Evolutionary conservation across 192 early-diverging fungal species (phyloP).

Genomic region (Bifiguratus adelaidae): DNA sequence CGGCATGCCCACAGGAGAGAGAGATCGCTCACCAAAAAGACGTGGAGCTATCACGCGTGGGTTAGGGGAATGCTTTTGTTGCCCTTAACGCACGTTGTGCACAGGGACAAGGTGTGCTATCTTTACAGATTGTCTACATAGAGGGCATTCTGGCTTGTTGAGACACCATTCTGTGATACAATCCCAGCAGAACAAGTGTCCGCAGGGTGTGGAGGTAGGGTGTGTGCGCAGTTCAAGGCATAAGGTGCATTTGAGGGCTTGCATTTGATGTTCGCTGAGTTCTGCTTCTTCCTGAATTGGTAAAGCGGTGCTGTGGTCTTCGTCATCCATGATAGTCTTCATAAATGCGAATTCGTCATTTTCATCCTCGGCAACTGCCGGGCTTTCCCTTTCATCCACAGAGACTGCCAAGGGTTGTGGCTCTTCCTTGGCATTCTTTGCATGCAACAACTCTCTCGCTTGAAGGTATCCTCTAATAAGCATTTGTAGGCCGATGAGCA

Average conservation of each 20-base stretch:
- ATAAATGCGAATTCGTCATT: conserved; percentile 13
- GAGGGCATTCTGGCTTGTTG: conserved; percentile 87
- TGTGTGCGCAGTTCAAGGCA: conserved; percentile 68
- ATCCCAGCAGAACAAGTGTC: conserved; percentile 93
- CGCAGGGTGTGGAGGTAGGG: conserved; percentile 83
- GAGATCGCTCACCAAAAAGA: too few species aligned
- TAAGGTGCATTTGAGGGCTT: conserved; percentile 69
- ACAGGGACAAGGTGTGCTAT: conserved; percentile 66
- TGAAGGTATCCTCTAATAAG: conserved; percentile 38
- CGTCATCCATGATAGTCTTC: conserved; percentile 14
- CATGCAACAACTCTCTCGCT: conserved; percentile 8
- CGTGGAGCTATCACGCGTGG: too few species aligned
- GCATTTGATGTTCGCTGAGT: conserved; percentile 18
- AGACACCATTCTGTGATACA: conserved; percentile 91
- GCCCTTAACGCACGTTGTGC: too few species aligned
- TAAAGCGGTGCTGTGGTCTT: neutral
- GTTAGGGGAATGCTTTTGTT: too few species aligned
- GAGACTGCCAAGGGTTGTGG: conserved; percentile 4
- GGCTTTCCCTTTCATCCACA: neutral
- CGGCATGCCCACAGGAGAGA: too few species aligned
- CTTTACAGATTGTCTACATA: conserved; percentile 76
- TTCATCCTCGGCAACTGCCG: neutral
- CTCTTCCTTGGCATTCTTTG: conserved; percentile 3
- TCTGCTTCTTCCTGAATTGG: conserved; percentile 1
- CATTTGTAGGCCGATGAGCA: conserved; percentile 67